These are phyloP conservation scores for Eugenia klotzschiana DNA, from an alignment of 441 rosid species.

Conservation along the genomic window DNA sequence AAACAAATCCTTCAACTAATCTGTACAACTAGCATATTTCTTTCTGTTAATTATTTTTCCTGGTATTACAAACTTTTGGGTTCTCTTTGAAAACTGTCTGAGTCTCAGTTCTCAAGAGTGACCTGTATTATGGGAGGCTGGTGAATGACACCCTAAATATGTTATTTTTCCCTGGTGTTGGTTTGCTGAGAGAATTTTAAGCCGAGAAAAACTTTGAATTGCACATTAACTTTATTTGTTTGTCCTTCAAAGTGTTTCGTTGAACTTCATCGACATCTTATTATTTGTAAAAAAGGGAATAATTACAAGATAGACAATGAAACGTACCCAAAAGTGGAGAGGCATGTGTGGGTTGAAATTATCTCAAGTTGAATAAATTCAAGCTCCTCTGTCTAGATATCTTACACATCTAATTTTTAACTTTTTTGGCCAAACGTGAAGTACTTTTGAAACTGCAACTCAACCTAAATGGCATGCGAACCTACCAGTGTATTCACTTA, in stretches of 20 bases:
- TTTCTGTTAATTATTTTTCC: background rate
- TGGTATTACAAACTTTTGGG: background rate
- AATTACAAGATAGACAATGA: background rate
- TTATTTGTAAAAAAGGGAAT: background rate
- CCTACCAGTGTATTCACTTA: background rate
- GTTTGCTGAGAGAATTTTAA: background rate
- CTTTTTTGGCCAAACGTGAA: background rate
- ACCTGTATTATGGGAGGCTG: background rate
- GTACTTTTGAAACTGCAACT: background rate
- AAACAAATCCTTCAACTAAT: background rate
- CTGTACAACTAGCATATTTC: background rate
- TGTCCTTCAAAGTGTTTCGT: background rate
- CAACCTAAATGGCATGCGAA: background rate
- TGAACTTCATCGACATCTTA: background rate
- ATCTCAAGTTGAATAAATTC: background rate
- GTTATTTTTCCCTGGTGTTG: background rate
- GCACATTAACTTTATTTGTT: background rate
- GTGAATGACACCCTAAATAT: background rate
- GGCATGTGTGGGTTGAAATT: background rate
- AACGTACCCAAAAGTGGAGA: background rate
- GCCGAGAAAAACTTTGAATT: background rate
- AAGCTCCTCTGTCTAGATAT: background rate
- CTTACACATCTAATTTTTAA: background rate
- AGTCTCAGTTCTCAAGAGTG: background rate
- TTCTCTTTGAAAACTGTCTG: background rate